Evolutionary conservation across 176 grass and related monocot genomes (phyloP).

Genomic region (Zoysia japonica): DNA sequence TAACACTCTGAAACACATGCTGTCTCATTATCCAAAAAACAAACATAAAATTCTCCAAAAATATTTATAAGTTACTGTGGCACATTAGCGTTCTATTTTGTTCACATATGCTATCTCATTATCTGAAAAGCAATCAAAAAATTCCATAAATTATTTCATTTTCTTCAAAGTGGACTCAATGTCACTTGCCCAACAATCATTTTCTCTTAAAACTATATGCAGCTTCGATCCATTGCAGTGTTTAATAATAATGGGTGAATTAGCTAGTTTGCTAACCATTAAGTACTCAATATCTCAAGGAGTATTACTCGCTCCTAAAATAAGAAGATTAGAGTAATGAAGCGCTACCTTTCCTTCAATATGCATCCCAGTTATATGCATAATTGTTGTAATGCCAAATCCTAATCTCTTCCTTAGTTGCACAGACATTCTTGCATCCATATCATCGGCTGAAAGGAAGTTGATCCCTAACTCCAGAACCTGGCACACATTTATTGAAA

Average conservation of each 20-base stretch:
- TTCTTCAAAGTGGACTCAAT: no score
- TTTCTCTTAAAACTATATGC: no score
- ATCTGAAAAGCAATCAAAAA: background rate
- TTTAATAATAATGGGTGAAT: no score
- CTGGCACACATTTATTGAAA: slow-evolving; percentile 42
- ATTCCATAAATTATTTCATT: background rate
- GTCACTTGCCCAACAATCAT: no score
- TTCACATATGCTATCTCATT: background rate
- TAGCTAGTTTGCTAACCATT: no score
- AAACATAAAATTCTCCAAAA: background rate
- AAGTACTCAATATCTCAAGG: no score
- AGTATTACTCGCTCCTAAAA: background rate
- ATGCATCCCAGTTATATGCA: slow-evolving; percentile 98
- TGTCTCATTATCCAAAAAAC: background rate
- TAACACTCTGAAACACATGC: background rate
- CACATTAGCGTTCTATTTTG: background rate
- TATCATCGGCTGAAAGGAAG: slow-evolving; percentile 90
- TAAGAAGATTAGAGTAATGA: background rate
- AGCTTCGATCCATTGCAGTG: no score
- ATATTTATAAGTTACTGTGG: background rate
- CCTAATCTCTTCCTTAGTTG: slow-evolving; percentile 90
- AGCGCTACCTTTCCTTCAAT: slow-evolving; percentile 82
- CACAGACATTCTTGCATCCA: slow-evolving; percentile 86
- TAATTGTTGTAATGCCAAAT: slow-evolving; percentile 87
- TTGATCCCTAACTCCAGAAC: slow-evolving; percentile 95